Percentiles rank a stretch among this genome's conserved stretches.
These are phyloP conservation scores for Neoboletus magnificus DNA, from an alignment of 768 basidiomycete species.

Conservation along the genomic window DNA sequence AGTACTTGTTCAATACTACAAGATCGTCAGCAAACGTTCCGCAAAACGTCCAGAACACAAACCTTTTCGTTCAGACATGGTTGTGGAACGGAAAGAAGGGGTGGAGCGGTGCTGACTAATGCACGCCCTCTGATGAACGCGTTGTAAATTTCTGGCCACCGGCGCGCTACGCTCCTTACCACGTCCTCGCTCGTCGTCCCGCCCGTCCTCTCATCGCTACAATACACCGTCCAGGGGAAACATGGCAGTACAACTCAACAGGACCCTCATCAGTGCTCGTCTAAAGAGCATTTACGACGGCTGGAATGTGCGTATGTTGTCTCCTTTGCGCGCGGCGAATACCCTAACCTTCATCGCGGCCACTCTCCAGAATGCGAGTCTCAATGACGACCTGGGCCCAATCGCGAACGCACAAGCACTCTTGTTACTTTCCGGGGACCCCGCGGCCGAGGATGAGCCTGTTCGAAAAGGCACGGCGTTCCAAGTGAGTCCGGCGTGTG, in stretches of 20 bases:
- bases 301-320: slow-evolving; percentile 51
- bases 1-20: slow-evolving; percentile 89
- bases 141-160: slow-evolving; percentile 31
- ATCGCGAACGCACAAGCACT: slow-evolving; percentile 69
- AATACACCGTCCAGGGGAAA: slow-evolving; percentile 6
- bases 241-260: slow-evolving; percentile 77
- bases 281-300: slow-evolving; percentile 55
- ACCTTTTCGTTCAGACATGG: slow-evolving; percentile 87
- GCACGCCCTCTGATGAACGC: slow-evolving; percentile 18
- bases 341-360: slow-evolving; percentile 11
- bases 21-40: slow-evolving; percentile 5
- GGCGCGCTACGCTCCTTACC: slow-evolving; percentile 22
- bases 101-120: slow-evolving; percentile 29
- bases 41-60: slow-evolving; percentile 1
- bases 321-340: slow-evolving; percentile 5
- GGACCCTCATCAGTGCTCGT: slow-evolving; percentile 51
- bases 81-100: slow-evolving; percentile 14
- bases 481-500: slow-evolving; percentile 55
- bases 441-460: slow-evolving; percentile 83
- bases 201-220: slow-evolving; percentile 7
- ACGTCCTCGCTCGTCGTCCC: slow-evolving; percentile 14
- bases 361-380: slow-evolving; percentile 50
- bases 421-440: slow-evolving; percentile 72
- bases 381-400: slow-evolving; percentile 69
- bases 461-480: slow-evolving; percentile 88